Evolutionary conservation across 192 early-diverging fungal genomes (phyloP), one percentile per base, ranked within the genome.

Genomic region (Coemansia sp.): DNA sequence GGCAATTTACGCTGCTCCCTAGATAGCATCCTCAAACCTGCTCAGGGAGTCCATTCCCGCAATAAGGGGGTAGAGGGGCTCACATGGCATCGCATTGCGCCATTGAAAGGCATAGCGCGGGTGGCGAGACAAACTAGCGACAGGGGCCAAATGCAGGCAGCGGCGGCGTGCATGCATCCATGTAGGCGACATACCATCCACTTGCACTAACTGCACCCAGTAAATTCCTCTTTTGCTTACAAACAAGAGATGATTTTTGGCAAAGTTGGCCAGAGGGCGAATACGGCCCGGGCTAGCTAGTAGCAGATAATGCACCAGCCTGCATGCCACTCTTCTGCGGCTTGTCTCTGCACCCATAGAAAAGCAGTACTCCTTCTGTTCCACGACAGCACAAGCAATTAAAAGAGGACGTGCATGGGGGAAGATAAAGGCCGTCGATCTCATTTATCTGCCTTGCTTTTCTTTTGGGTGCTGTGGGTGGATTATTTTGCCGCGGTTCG

Each of bases 1-100:
- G 58, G 58, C 58, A 59, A 59, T 59, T 59, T 38, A 59, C 34
- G 32, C 37, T 59, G 35, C 34, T 38, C 37, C 37, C 18, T 38
- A 22, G 32, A 39, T 38, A 39, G 58, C 35, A 59, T 56, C 30
- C 9, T 59, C 58, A 39, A 59, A 59, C 58, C 58, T 59, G 58
- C 58, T 59, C 58, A 59, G 37, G 58, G 58, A 59, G 58, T 59
- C n/a, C 58, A 22, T 18, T 59, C 58, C 34, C 37, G 58, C 58
- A 59, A 59, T 38, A 59, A 39, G 55, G 29, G 32, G 32, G n/a
- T 32, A 58, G 55, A 34, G 58, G 50, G 24, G 58, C 58, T 39
- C 58, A 59, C 58, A 59, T 59, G 58, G 58, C 58, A 59, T 35
- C 58, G 58, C 58, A 59, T 59, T 59, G 58, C 32, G 58, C 32